Percentiles rank a stretch among this genome's conserved stretches.
These are phyloP conservation scores for Candida tibetensis DNA, from an alignment of 805 yeast genomes.

Conservation along the genomic window DNA sequence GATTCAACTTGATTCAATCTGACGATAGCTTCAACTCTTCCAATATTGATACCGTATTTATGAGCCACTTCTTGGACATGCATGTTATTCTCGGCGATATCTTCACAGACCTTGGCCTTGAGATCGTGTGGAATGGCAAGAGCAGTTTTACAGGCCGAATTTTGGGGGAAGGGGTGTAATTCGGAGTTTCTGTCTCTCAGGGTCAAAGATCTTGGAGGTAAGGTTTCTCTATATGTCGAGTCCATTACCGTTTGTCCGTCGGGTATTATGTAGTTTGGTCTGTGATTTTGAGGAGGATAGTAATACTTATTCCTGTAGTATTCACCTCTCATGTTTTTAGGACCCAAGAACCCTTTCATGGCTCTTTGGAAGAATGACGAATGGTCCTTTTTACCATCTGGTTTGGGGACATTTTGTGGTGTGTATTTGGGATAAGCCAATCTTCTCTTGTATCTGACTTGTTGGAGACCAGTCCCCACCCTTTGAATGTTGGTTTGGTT, in stretches of 20 bases:
- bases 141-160: constrained; percentile 67
- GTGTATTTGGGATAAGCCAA: constrained; percentile 36
- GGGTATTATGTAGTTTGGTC: constrained; percentile 69
- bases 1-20: constrained; percentile 65
- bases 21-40: constrained; percentile 86
- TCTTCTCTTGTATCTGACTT: constrained; percentile 25
- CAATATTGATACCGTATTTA: constrained; percentile 74
- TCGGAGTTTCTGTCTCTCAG: constrained; percentile 19
- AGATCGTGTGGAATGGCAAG: constrained; percentile 55
- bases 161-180: constrained; percentile 82
- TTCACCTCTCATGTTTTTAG: constrained; percentile 79
- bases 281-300: constrained; percentile 62
- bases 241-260: constrained; percentile 39
- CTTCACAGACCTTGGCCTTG: constrained; percentile 59
- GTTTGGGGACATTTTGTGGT: constrained; percentile 29
- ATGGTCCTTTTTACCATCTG: constrained; percentile 39
- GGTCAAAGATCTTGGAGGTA: constrained; percentile 14
- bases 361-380: constrained; percentile 57
- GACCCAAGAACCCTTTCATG: constrained; percentile 77
- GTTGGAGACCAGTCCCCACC: constrained; percentile 10
- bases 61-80: constrained; percentile 74
- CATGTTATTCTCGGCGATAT: constrained; percentile 48
- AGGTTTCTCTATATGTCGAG: constrained; percentile 21
- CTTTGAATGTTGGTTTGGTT: constrained; percentile 2
- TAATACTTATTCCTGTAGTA: constrained; percentile 73